These are phyloP conservation scores for Cornus florida DNA, from an alignment of 148 eudicot genomes.

Conservation along the genomic window DNA sequence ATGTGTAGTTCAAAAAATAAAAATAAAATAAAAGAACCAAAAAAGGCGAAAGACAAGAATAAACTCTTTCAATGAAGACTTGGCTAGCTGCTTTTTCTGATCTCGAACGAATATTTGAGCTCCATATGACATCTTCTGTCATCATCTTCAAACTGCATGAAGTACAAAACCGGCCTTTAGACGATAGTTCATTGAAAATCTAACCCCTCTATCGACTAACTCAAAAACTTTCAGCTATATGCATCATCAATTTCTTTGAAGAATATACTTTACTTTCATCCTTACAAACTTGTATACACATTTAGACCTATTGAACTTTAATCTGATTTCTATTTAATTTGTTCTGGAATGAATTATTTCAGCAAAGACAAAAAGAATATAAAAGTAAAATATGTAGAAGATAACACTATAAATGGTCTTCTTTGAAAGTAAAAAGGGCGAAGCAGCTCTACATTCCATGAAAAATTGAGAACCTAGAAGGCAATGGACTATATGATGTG, in stretches of 20 bases:
- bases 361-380: no score
- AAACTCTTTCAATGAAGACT: background rate
- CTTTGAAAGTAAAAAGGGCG: background rate
- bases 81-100: constrained; percentile 36
- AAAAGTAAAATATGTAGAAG: background rate
- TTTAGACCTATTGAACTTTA: background rate
- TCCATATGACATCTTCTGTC: constrained; percentile 62
- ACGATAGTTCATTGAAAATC: no score
- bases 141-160: constrained; percentile 64
- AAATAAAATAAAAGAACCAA: background rate
- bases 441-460: no score
- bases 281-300: background rate
- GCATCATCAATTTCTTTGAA: background rate
- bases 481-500: no score
- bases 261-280: no score
- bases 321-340: no score
- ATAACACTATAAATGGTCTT: background rate
- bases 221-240: background rate
- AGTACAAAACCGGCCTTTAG: background rate
- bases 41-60: background rate
- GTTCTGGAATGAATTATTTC: no score
- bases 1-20: background rate
- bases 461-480: no score
- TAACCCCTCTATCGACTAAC: background rate
- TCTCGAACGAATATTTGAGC: constrained; percentile 56